Evolutionary conservation across 2,329 filamentous ascomycete genomes (phyloP), one percentile per base, ranked within the genome.

Genomic region (Hypoxylon sp.): DNA sequence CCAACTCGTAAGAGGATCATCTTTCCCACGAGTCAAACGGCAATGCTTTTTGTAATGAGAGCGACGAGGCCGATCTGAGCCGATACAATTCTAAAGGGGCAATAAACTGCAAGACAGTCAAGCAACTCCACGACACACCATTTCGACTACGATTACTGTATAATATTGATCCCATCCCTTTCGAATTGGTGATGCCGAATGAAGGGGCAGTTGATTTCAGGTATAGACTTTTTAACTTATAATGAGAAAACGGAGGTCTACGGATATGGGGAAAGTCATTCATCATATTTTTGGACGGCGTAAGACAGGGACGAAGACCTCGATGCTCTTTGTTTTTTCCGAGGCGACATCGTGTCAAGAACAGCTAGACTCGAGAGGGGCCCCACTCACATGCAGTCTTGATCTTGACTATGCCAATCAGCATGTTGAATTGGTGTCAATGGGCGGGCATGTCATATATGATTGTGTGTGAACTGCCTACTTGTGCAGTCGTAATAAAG

Each of bases 1-100:
- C 93, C 67, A 94, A 95, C 80, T 89, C 87, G 75, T 91, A 17
- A 56, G 17, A 58, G 38, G 10, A 32, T 9, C n/a, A 19, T 56
- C 48, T 23, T 50, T 49, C 62, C 45, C 62, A 38, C 36, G 34
- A 64, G 36, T 51, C 55, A 38, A 21, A 51, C 30, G 53, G 53
- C 60, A 17, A 36, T 55, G 60, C 52, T 51, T 53, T 53, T 45
- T 46, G 57, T 59, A 61, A 63, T 53, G 49, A 64, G 46, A 65
- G 49, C 30, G 19, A 50, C 23, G 51, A 60, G 65, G 45, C 51
- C 52, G 23, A 67, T 52, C 60, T 34, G 43, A 65, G 55, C 60
- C 49, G 55, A 51, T 70, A 36, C 46, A 60, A 63, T 69, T 69
- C 59, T 67, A 23, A 67, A 60, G 45, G 49, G 67, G 61, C 46